These are phyloP conservation scores for Phyllosticta citrichinensis DNA, from an alignment of 2,329 filamentous ascomycete species.

Conservation along the genomic window DNA sequence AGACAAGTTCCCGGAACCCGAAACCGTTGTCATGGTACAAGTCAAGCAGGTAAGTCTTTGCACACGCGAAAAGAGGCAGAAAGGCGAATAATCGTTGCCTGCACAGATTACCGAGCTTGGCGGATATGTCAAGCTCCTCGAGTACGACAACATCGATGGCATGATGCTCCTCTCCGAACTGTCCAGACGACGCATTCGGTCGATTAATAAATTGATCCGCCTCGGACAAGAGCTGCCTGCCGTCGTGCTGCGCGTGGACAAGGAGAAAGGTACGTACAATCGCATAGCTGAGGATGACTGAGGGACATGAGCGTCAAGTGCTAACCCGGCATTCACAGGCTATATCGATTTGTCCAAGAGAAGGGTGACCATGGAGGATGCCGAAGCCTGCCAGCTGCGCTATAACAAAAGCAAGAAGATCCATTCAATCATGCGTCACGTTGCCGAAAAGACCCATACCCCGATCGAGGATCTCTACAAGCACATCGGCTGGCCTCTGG, in stretches of 20 bases:
- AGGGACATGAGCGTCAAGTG: neutral
- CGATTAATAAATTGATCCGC: conserved; percentile 97
- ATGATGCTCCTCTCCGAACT: conserved; percentile 99
- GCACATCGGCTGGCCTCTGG: conserved; percentile 90
- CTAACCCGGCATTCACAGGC: conserved; percentile 35
- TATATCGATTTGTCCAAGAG: conserved; percentile 99
- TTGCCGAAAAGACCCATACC: conserved; percentile 89
- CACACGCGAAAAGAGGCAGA: neutral
- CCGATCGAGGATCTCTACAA: conserved; percentile 95
- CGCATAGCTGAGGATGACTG: conserved; percentile 2
- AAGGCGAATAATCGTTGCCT: neutral
- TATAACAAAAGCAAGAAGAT: conserved; percentile 99
- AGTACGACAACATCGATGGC: conserved; percentile 99
- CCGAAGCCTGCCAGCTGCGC: too few relatives aligned
- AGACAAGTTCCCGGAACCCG: conserved; percentile 95
- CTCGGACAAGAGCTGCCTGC: too few relatives aligned
- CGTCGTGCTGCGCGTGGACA: conserved; percentile 97
- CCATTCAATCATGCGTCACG: conserved; percentile 97
- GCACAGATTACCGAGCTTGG: conserved; percentile 95
- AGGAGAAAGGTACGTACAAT: conserved; percentile 72
- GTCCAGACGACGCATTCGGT: conserved; percentile 93
- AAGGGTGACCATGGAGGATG: too few relatives aligned
- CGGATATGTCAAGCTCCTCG: conserved; percentile 97
- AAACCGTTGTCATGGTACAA: conserved; percentile 99
- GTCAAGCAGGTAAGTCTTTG: conserved; percentile 71